phyloP scores from a whole-genome alignment of 1,139 yeast species.

The Hemisphaericaspora subhashii region DNA sequence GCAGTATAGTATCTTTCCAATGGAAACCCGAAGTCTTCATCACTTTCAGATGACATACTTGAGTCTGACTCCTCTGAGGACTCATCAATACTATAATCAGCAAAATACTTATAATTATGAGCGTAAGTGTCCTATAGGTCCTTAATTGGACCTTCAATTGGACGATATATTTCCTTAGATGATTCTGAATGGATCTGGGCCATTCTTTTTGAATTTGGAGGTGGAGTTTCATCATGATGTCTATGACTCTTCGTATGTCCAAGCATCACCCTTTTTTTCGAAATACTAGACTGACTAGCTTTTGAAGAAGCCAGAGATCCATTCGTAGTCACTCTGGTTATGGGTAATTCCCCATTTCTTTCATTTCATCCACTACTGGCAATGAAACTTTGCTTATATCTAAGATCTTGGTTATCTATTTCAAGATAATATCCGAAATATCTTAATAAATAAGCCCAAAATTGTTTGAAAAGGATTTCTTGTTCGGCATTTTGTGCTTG shows the following conservation, averaged over 20 bases:
- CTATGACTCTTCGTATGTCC: too few relatives aligned
- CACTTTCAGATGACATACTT: conserved; percentile 18
- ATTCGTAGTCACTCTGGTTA: neutral
- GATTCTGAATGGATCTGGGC: conserved; percentile 31
- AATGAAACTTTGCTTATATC: conserved; percentile 34
- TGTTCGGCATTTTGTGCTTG: conserved; percentile 42
- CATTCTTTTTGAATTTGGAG: conserved; percentile 27
- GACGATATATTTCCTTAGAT: conserved; percentile 28
- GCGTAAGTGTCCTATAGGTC: conserved; percentile 23
- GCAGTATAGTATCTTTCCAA: conserved; percentile 42
- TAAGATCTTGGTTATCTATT: conserved; percentile 32
- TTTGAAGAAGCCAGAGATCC: too few relatives aligned
- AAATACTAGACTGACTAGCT: too few relatives aligned
- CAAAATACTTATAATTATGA: conserved; percentile 23
- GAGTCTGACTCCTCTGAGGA: conserved; percentile 21
- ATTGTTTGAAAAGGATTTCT: conserved; percentile 42
- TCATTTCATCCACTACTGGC: conserved; percentile 34
- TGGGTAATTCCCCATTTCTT: too few relatives aligned
- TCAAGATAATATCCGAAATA: conserved; percentile 39
- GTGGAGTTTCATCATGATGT: conserved; percentile 12
- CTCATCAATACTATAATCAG: conserved; percentile 18
- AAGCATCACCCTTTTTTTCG: too few relatives aligned
- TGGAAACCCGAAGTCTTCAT: conserved; percentile 24
- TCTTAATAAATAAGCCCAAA: conserved; percentile 40
- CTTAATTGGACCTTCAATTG: conserved; percentile 25